Conservation (phyloP, 768 basidiomycete genomes). For the Collybiopsis luxurians region DNA sequence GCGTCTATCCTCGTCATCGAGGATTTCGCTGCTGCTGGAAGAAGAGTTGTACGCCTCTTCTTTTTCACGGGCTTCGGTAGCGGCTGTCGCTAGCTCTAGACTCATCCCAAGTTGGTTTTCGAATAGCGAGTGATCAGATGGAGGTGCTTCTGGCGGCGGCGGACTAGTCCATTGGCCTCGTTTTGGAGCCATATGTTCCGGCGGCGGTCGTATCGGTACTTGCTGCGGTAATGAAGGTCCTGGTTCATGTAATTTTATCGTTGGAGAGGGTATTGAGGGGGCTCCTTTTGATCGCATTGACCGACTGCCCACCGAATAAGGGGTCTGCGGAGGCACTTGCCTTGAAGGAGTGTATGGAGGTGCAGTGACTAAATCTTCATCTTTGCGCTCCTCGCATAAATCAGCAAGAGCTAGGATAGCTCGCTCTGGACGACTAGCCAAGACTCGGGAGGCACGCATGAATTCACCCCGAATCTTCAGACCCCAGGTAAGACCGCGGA, state of each 20-base stretch:
- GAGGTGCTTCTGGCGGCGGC: conserved; percentile 73
- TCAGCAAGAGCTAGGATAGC: conserved; percentile 82
- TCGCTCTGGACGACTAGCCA: conserved; percentile 75
- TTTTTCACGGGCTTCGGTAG: conserved; percentile 56
- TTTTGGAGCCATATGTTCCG: conserved; percentile 80
- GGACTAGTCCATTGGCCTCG: conserved; percentile 84
- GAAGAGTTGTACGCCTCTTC: conserved; percentile 46
- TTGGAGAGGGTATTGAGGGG: conserved; percentile 39
- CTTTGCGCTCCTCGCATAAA: conserved; percentile 87
- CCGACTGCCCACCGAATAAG: conserved; percentile 65
- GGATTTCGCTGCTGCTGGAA: conserved; percentile 61
- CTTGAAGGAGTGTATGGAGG: conserved; percentile 37
- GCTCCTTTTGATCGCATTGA: conserved; percentile 49
- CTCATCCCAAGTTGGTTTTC: conserved; percentile 65
- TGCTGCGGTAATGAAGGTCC: conserved; percentile 28
- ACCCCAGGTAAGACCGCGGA: conserved; percentile 6
- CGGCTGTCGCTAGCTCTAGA: conserved; percentile 65
- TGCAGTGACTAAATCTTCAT: conserved; percentile 55
- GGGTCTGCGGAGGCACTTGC: conserved; percentile 58
- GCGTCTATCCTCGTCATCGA: conserved; percentile 63
- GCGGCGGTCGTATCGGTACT: conserved; percentile 43
- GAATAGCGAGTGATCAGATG: conserved; percentile 62
- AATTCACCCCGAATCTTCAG: conserved; percentile 94
- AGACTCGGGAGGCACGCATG: conserved; percentile 90
- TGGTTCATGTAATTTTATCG: conserved; percentile 46